These are phyloP conservation scores for Casaregolazyma suthepensis DNA, from an alignment of 1,139 yeast genomes.

Conservation along the genomic window DNA sequence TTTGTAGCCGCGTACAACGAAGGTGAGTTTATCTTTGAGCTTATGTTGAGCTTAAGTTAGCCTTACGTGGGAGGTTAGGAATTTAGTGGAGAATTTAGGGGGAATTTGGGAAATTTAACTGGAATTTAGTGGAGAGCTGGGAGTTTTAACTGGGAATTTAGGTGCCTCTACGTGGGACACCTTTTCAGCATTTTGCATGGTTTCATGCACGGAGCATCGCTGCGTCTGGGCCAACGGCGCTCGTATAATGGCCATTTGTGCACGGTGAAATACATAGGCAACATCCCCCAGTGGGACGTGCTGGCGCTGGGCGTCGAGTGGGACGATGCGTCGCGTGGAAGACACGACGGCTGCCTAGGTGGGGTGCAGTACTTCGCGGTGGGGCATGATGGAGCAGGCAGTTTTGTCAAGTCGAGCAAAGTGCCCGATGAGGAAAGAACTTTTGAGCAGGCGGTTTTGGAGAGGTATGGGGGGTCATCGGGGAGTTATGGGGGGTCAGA, in stretches of 20 bases:
- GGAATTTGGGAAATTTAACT: no score
- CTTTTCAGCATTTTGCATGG: no score
- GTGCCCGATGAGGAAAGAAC: constrained; percentile 28
- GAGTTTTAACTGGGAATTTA: no score
- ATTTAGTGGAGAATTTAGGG: no score
- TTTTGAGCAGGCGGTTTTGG: constrained; percentile 46
- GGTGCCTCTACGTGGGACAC: no score
- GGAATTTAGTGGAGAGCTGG: no score
- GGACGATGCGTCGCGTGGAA: constrained; percentile 61
- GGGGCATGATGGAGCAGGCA: constrained; percentile 42
- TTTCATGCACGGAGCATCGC: not conserved
- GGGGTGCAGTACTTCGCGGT: constrained; percentile 44
- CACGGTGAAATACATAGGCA: constrained; percentile 60
- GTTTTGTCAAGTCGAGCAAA: constrained; percentile 54
- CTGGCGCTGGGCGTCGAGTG: constrained; percentile 77
- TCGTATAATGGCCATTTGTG: constrained; percentile 47
- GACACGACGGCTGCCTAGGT: constrained; percentile 47
- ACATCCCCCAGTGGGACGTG: constrained; percentile 52
- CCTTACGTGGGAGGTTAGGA: not conserved
- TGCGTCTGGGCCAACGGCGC: constrained; percentile 39
- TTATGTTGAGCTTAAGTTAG: not conserved
- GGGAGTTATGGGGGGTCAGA: constrained; percentile 40
- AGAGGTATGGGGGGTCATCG: constrained; percentile 41
- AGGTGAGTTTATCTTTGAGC: not conserved
- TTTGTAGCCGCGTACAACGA: not conserved